Percentiles rank a stretch among this genome's conserved stretches.
phyloP scores from a whole-genome alignment of 1,139 yeast species.

The Pichia sorboxylosa region DNA sequence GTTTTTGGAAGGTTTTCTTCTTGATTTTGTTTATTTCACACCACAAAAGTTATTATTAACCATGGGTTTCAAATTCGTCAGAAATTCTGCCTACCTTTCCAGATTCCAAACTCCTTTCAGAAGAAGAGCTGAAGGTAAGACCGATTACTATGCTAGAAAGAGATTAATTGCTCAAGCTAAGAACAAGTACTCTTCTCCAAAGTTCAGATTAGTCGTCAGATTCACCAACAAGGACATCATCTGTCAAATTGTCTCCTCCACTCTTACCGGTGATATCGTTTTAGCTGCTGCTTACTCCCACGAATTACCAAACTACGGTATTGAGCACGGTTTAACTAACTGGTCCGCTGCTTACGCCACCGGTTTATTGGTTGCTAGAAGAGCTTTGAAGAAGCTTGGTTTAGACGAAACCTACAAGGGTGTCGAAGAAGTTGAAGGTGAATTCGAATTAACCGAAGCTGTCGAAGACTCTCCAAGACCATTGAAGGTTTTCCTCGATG shows the following conservation, averaged over 20 bases:
- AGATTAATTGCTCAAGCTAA: slow-evolving; percentile 99
- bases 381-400: slow-evolving; percentile 96
- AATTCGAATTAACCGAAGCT: slow-evolving; percentile 95
- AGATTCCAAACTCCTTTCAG: slow-evolving; percentile 99
- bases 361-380: slow-evolving; percentile 98
- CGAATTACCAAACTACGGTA: slow-evolving; percentile 97
- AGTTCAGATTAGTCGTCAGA: slow-evolving; percentile 99
- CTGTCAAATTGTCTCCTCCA: slow-evolving; percentile 94
- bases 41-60: not conserved
- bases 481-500: slow-evolving; percentile 98
- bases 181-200: slow-evolving; percentile 99
- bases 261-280: slow-evolving; percentile 94
- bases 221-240: slow-evolving; percentile 99
- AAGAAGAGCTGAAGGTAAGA: slow-evolving; percentile 99
- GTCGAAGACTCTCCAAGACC: slow-evolving; percentile 99
- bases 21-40: too few relatives aligned
- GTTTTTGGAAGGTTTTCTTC: too few relatives aligned
- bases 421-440: slow-evolving; percentile 99
- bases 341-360: slow-evolving; percentile 99
- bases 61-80: slow-evolving; percentile 60
- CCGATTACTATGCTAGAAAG: slow-evolving; percentile 99
- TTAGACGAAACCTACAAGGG: slow-evolving; percentile 97
- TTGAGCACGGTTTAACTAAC: slow-evolving; percentile 98
- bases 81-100: slow-evolving; percentile 86
- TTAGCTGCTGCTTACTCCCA: slow-evolving; percentile 98